Percentiles rank a stretch among this genome's conserved stretches.
Conservation (phyloP, 2,329 filamentous ascomycete species). For the Pyrenophora graminea region DNA sequence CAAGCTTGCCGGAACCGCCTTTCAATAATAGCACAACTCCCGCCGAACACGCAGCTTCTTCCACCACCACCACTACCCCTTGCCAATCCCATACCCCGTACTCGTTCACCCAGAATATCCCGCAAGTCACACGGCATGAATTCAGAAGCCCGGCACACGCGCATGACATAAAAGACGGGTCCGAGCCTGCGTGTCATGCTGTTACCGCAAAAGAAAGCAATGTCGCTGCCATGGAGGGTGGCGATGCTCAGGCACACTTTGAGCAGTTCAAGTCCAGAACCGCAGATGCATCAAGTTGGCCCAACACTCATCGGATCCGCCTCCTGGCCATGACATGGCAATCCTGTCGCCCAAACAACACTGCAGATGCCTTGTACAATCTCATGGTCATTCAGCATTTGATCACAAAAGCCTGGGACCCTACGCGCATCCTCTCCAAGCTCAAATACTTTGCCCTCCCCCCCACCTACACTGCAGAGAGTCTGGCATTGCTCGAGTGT, state of each 20-base stretch:
- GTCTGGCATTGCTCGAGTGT: conserved; percentile 15
- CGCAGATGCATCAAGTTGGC: conserved; percentile 1
- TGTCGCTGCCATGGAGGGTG: neutral
- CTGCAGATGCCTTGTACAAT: conserved; percentile 14
- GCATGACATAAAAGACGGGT: neutral
- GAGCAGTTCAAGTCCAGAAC: conserved; percentile 15
- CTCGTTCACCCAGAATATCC: conserved; percentile 4
- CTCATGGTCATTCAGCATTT: conserved; percentile 20
- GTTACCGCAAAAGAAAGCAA: neutral
- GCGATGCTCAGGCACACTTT: conserved; percentile 10
- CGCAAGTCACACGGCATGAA: neutral
- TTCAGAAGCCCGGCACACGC: neutral
- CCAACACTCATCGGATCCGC: neutral
- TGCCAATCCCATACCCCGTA: conserved; percentile 1
- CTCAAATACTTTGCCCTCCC: conserved; percentile 10
- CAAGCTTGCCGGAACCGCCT: conserved; percentile 1
- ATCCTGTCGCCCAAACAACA: conserved; percentile 9
- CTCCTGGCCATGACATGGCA: conserved; percentile 9
- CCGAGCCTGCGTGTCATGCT: neutral
- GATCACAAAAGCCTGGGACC: conserved; percentile 10
- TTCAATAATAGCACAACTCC: neutral
- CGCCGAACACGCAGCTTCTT: neutral
- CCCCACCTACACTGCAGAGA: conserved; percentile 14
- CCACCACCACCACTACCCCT: neutral
- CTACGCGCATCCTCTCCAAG: conserved; percentile 8